A percentile compares a stretch with the other conserved stretches of the same genome.
phyloP scores from a whole-genome alignment of 1,284 basidiomycete genomes.

The Phellinidium pouzarii region DNA sequence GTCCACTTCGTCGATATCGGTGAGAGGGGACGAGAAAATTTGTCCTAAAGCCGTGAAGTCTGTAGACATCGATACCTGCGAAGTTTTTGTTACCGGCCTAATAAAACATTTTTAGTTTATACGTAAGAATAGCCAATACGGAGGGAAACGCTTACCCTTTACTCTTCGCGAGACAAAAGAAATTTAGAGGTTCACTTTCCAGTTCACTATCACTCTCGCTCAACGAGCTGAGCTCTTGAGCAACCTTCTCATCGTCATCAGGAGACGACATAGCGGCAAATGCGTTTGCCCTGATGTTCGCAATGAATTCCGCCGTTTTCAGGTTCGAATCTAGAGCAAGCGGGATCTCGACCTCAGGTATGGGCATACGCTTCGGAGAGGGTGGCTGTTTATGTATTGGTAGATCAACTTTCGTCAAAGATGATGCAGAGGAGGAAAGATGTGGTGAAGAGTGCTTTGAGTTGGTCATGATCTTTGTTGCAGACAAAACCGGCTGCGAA shows the following conservation, averaged over 20 bases:
- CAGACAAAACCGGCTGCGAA: neutral
- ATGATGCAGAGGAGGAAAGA: constrained; percentile 6
- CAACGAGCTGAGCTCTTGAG: constrained; percentile 35
- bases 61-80: neutral
- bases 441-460: constrained; percentile 1
- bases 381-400: neutral
- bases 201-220: constrained; percentile 45
- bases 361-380: neutral
- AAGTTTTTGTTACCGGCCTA: neutral
- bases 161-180: constrained; percentile 18
- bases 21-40: neutral
- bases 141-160: constrained; percentile 20
- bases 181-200: constrained; percentile 27
- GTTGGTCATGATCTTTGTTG: neutral
- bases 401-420: constrained; percentile 10
- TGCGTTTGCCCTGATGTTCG: constrained; percentile 52
- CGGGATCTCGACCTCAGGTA: constrained; percentile 31
- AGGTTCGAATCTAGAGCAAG: constrained; percentile 36
- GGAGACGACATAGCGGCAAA: constrained; percentile 36
- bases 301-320: constrained; percentile 54
- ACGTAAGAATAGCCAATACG: neutral
- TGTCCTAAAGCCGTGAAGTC: neutral
- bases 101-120: neutral
- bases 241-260: constrained; percentile 29
- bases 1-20: constrained; percentile 7